Evolutionary conservation across 768 basidiomycete species (phyloP).

Genomic region (Tephrocybe rancida): DNA sequence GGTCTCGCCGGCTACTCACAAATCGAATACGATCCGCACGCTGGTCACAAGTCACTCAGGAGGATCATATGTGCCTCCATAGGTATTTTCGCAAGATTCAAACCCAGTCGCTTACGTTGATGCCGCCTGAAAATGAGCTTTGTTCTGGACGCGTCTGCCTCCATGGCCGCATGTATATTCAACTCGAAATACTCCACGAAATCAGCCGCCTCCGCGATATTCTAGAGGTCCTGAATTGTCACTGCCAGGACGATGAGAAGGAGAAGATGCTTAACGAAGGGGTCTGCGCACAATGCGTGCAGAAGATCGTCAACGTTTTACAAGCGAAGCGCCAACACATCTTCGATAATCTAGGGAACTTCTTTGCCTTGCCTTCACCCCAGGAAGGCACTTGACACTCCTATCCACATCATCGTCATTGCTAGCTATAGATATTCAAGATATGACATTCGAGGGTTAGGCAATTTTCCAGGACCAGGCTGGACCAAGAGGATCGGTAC

Average conservation of each 20-base stretch:
- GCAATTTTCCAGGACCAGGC: constrained; percentile 21
- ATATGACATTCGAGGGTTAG: neutral
- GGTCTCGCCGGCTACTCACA: constrained; percentile 3
- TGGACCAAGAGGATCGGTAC: constrained; percentile 22
- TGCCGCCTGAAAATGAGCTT: neutral
- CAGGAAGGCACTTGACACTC: neutral
- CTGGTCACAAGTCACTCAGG: neutral
- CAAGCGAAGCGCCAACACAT: neutral
- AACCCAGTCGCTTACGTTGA: neutral
- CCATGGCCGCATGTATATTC: constrained; percentile 1
- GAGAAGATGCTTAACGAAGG: constrained; percentile 3
- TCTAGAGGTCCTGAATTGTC: neutral
- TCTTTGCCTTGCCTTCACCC: neutral
- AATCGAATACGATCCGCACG: constrained; percentile 8
- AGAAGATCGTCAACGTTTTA: neutral
- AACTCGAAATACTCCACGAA: neutral
- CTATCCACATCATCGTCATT: no score
- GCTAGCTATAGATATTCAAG: no score
- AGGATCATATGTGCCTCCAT: constrained; percentile 13
- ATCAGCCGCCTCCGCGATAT: constrained; percentile 2
- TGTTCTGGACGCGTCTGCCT: neutral
- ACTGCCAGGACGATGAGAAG: neutral
- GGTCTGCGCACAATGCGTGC: neutral
- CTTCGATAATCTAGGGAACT: neutral
- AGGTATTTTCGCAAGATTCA: constrained; percentile 5